Conservation (phyloP, 2,329 filamentous ascomycete species). For the Talaromyces amestolkiae region DNA sequence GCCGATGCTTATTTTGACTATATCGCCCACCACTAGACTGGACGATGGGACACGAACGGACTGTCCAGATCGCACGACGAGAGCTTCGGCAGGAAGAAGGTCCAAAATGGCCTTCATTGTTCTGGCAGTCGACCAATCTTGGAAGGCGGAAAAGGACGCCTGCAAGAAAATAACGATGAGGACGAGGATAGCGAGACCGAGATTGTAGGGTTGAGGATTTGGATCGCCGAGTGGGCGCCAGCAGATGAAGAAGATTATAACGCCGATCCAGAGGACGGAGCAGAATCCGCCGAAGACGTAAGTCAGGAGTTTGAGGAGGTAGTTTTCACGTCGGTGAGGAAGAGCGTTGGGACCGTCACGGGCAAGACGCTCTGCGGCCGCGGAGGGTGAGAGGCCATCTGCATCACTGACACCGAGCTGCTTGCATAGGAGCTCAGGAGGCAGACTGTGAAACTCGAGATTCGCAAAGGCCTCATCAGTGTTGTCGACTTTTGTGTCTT, state of each 20-base stretch:
- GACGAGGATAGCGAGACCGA: slow-evolving; percentile 70
- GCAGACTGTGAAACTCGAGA: slow-evolving; percentile 66
- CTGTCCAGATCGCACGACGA: slow-evolving; percentile 62
- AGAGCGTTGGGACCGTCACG: slow-evolving; percentile 68
- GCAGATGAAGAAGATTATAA: slow-evolving; percentile 71
- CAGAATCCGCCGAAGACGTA: slow-evolving; percentile 81
- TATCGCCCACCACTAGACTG: slow-evolving; percentile 71
- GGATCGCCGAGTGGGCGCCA: slow-evolving; percentile 74
- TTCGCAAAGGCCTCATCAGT: slow-evolving; percentile 51
- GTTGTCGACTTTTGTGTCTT: slow-evolving; percentile 23
- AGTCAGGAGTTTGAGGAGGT: slow-evolving; percentile 57
- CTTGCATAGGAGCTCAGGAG: slow-evolving; percentile 55
- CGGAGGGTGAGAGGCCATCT: slow-evolving; percentile 60
- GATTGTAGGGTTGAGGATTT: slow-evolving; percentile 62
- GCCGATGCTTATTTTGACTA: slow-evolving; percentile 67
- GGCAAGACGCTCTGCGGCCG: slow-evolving; percentile 55
- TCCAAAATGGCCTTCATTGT: slow-evolving; percentile 78
- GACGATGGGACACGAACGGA: slow-evolving; percentile 53
- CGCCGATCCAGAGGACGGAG: slow-evolving; percentile 62
- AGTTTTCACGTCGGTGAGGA: slow-evolving; percentile 63
- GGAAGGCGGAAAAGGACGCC: slow-evolving; percentile 67
- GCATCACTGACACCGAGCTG: slow-evolving; percentile 59
- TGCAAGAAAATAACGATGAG: slow-evolving; percentile 69
- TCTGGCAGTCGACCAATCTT: slow-evolving; percentile 69
- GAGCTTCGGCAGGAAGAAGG: slow-evolving; percentile 70